A percentile compares a stretch with the other conserved stretches of the same genome.
Evolutionary conservation across 225 moss, liverwort and hornwort genomes (phyloP).

Genomic region (Antitrichia curtipendula): DNA sequence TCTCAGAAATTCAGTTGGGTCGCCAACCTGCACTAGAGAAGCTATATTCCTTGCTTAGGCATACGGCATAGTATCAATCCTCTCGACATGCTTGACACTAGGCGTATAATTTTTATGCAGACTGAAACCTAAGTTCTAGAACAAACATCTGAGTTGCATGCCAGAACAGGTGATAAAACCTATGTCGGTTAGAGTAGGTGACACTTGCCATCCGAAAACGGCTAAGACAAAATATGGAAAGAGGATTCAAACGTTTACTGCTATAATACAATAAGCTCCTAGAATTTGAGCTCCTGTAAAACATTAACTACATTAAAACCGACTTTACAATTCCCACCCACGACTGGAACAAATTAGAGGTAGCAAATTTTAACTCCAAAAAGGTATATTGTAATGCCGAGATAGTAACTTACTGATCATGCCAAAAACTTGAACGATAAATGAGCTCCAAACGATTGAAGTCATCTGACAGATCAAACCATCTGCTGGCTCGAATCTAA

Average conservation of each 20-base stretch:
- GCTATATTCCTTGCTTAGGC: background rate
- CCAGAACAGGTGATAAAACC: background rate
- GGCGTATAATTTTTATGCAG: background rate
- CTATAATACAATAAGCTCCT: background rate
- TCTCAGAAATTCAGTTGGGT: background rate
- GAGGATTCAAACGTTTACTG: background rate
- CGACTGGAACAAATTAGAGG: background rate
- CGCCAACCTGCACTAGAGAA: background rate
- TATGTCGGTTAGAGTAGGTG: background rate
- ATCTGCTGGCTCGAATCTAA: slow-evolving; percentile 82
- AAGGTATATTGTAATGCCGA: background rate
- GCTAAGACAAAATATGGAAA: background rate
- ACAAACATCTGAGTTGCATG: background rate
- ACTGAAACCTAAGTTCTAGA: background rate
- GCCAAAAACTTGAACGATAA: slow-evolving; percentile 95
- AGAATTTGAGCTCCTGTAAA: background rate
- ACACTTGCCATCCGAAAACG: background rate
- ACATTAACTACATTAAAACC: background rate
- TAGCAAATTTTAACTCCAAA: background rate
- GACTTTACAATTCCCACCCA: background rate
- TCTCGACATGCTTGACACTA: background rate
- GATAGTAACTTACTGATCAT: slow-evolving; percentile 73
- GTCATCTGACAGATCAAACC: slow-evolving; percentile 49
- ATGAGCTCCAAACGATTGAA: slow-evolving; percentile 73
- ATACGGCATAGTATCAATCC: background rate